These are phyloP conservation scores for Auriscalpium vulgare DNA, from an alignment of 768 basidiomycete genomes.

Conservation along the genomic window DNA sequence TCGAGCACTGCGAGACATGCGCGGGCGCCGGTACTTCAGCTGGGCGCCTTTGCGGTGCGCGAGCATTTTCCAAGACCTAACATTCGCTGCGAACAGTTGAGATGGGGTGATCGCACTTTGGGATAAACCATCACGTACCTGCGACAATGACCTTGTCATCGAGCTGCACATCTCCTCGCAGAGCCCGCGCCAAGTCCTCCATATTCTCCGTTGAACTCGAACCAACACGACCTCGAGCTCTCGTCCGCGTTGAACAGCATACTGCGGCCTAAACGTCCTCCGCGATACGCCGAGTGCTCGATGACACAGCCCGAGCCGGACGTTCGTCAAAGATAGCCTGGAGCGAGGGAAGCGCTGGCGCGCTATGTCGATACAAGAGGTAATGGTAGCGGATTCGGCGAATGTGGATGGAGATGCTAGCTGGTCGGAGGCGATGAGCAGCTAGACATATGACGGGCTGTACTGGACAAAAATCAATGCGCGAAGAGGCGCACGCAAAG, in stretches of 20 bases:
- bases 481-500: too few species aligned
- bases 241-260: constrained; percentile 59
- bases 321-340: constrained; percentile 65
- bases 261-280: constrained; percentile 45
- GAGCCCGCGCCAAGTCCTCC: constrained; percentile 58
- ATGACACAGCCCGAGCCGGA: constrained; percentile 57
- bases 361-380: constrained; percentile 31
- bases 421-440: too few species aligned
- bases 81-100: constrained; percentile 45
- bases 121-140: constrained; percentile 31
- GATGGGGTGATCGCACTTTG: not conserved
- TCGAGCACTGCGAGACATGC: constrained; percentile 38
- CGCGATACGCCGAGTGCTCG: constrained; percentile 41
- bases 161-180: constrained; percentile 50
- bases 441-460: too few species aligned
- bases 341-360: constrained; percentile 56
- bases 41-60: constrained; percentile 47
- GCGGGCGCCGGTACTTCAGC: constrained; percentile 53
- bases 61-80: constrained; percentile 68
- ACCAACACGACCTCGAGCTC: constrained; percentile 57
- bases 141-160: constrained; percentile 76
- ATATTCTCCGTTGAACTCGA: constrained; percentile 60
- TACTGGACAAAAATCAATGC: too few species aligned
- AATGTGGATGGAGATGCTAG: too few species aligned
- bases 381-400: not conserved